Evolutionary conservation across 176 grass and related monocot species (phyloP).

Genomic region (Phoenix roebelenii): DNA sequence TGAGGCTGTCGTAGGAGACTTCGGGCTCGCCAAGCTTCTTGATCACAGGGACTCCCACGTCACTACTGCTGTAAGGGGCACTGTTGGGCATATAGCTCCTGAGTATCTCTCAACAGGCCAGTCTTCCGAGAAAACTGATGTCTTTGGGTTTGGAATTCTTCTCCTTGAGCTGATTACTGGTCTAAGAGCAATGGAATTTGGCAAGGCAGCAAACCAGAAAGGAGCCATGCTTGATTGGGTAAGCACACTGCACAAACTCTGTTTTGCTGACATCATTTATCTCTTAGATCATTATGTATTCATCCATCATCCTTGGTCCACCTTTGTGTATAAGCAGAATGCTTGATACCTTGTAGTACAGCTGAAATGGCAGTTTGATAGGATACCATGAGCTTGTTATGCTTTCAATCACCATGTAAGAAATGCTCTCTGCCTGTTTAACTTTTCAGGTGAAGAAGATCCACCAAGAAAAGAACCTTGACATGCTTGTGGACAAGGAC

Average conservation of each 20-base stretch:
- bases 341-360: too few species aligned
- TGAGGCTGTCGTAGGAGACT: conserved; percentile 10
- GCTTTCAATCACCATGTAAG: too few species aligned
- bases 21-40: conserved; percentile 8
- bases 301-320: too few species aligned
- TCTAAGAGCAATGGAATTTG: conserved; percentile 1
- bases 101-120: conserved; percentile 15
- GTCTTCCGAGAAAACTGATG: conserved; percentile 16
- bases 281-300: too few species aligned
- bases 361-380: too few species aligned
- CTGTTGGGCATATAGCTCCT: conserved; percentile 7
- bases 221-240: too few species aligned
- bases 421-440: too few species aligned
- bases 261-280: too few species aligned
- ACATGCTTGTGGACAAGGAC: conserved; percentile 61
- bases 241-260: too few species aligned
- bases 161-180: conserved; percentile 8
- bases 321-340: too few species aligned
- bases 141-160: conserved; percentile 7
- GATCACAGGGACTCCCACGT: conserved; percentile 14
- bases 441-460: conserved; percentile 63
- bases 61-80: conserved; percentile 8
- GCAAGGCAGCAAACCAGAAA: background rate
- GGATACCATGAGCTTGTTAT: too few species aligned
- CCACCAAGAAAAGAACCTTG: conserved; percentile 76